These are phyloP conservation scores for Blastocystis sp. DNA, from an alignment of 352 stramenopile genomes.

Conservation along the genomic window DNA sequence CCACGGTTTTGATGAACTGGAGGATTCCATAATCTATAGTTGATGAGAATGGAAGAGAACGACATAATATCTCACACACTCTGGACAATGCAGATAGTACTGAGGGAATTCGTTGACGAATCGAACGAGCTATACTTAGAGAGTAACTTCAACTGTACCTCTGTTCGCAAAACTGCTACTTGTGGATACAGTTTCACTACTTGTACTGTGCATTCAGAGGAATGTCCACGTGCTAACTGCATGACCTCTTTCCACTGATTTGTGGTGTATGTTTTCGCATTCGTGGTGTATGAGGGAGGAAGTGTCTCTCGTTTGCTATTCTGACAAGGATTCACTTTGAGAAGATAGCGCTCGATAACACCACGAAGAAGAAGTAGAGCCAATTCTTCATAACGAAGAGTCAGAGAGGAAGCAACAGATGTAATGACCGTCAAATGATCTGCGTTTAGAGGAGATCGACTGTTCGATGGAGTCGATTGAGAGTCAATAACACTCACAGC, in stretches of 20 bases:
- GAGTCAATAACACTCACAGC: background rate
- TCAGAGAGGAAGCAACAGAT: background rate
- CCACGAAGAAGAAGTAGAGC: constrained; percentile 24
- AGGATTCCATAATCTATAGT: background rate
- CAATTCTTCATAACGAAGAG: constrained; percentile 7
- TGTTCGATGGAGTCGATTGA: background rate
- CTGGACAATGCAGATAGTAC: constrained; percentile 6
- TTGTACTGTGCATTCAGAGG: constrained; percentile 14
- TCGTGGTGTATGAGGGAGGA: background rate
- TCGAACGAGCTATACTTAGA: background rate
- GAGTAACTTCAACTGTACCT: background rate
- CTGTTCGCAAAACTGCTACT: background rate
- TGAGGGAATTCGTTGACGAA: background rate
- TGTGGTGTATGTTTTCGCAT: background rate
- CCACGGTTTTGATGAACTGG: background rate
- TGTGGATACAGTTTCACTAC: background rate
- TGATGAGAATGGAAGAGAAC: background rate
- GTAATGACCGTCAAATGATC: constrained; percentile 23
- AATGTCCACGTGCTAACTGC: background rate
- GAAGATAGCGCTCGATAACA: background rate
- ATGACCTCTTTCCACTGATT: constrained; percentile 52
- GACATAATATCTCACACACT: background rate
- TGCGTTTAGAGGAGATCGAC: background rate
- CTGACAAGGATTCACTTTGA: constrained; percentile 21
- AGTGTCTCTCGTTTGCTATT: background rate